Percentiles rank a stretch among this genome's conserved stretches.
phyloP scores from a whole-genome alignment of 1,284 basidiomycete genomes.

The Cryptococcus hybrid region DNA sequence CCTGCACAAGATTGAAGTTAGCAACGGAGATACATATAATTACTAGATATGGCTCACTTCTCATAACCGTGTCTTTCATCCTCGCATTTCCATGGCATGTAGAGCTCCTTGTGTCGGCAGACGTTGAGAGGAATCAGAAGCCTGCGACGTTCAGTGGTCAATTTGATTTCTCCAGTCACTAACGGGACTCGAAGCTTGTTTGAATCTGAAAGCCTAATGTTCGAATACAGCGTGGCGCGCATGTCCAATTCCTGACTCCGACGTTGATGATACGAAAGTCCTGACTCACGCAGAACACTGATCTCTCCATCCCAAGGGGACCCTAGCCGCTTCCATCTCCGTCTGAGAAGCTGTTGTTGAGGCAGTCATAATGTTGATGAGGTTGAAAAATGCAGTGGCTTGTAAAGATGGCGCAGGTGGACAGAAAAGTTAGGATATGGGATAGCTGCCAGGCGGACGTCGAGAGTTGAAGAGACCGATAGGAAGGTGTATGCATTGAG shows the following conservation, averaged over 20 bases:
- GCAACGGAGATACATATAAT: slow-evolving; percentile 9
- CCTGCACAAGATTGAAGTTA: slow-evolving; percentile 50
- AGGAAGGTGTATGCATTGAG: too few species aligned
- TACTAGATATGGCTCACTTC: slow-evolving; percentile 56
- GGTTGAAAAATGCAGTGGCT: background rate
- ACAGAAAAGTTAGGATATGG: background rate
- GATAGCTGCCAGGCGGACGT: background rate
- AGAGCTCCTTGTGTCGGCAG: slow-evolving; percentile 69
- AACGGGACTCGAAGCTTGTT: too few species aligned
- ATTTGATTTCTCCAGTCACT: too few species aligned
- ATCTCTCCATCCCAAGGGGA: slow-evolving; percentile 84
- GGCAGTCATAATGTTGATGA: slow-evolving; percentile 57
- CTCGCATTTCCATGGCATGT: slow-evolving; percentile 79
- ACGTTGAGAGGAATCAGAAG: slow-evolving; percentile 80
- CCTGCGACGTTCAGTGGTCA: slow-evolving; percentile 36
- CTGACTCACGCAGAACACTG: slow-evolving; percentile 81
- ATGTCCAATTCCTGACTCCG: too few species aligned
- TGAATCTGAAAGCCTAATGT: too few species aligned
- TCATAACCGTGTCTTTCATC: slow-evolving; percentile 71
- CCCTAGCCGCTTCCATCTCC: slow-evolving; percentile 70
- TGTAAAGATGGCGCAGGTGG: background rate
- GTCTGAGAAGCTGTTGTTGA: slow-evolving; percentile 76
- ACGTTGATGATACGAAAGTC: too few species aligned
- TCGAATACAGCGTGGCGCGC: too few species aligned
- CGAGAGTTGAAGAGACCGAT: background rate